Base-by-base conservation (phyloP, 192 early-diverging fungal genomes). In the Kickxella alabastrina region DNA sequence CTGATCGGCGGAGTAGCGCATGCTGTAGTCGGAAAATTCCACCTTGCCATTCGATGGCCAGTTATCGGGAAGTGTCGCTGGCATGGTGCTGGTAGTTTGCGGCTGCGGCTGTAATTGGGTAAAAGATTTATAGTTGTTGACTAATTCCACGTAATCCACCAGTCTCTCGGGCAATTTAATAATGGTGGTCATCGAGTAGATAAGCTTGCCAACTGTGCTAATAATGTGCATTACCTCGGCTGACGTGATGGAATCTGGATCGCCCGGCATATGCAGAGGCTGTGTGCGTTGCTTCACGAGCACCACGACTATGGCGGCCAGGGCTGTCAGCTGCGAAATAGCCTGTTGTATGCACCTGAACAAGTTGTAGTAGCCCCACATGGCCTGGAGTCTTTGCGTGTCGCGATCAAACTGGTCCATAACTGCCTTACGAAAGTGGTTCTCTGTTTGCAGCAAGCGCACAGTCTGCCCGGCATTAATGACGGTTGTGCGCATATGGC, bases 101-200 rank as follows among this genome's bases (percentile, higher is more conserved):
- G 22, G 3, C 28, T 43, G 38, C 42, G 38, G 51, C 25, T 54
- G 10, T 2, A 54, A 42, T n/a, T 43, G 22, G 38, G 68, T 28
- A 54, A 36, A 68, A 19, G 85, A 84, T 34, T 82, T 79, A 57
- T 95, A 95, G 63, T 90, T 86, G 35, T 83, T 82, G 40, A 86
- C 77, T 25, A 86, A 77, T 49, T 90, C 85, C 8, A 89, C 85
- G 7, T 86, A 82, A 3, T 83, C 83, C 49, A 56, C 34, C 23
- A 56, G 41, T 6, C 54, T 19, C 34, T 46, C 35, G 10, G 26
- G 41, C 13, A 56, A 13, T 10, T 22, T 36, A 8, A 32, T 41
- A 19, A 56, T 17, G 5, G 17, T 12, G 9, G 36, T 25, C 1
- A 47, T 19, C 9, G 26, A 6, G 22, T 10, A 26, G 3, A 56